Conservation (phyloP, 2,329 filamentous ascomycete genomes). For the Chrysosphaeria jannelii region DNA sequence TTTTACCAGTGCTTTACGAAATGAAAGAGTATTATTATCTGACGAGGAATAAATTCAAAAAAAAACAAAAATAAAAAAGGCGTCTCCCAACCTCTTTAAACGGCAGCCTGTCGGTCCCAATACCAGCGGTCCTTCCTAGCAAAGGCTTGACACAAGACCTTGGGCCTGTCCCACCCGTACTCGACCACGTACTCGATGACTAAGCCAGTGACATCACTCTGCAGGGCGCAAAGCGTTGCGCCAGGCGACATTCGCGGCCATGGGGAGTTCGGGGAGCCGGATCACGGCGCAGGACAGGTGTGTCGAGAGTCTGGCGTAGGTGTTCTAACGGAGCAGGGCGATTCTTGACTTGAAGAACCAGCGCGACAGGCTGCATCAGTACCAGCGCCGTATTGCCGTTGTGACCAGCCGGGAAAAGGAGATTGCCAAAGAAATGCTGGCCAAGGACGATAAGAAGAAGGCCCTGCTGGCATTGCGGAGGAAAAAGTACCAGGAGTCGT, state of each 20-base stretch:
- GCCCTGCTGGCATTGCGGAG: slow-evolving; percentile 69
- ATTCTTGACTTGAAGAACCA: slow-evolving; percentile 95
- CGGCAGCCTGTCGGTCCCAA: no score
- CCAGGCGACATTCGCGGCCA: slow-evolving; percentile 9
- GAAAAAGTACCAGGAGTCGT: slow-evolving; percentile 88
- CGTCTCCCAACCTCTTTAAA: no score
- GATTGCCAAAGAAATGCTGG: slow-evolving; percentile 58
- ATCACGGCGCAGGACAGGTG: slow-evolving; percentile 61
- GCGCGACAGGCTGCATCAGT: slow-evolving; percentile 88
- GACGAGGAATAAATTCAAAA: no score
- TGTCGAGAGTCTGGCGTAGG: slow-evolving; percentile 5
- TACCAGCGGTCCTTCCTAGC: no score
- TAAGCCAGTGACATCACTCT: no score
- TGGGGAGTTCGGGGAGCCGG: slow-evolving; percentile 25
- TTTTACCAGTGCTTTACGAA: no score
- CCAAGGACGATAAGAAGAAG: slow-evolving; percentile 45
- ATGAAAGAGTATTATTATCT: no score
- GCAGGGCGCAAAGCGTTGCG: no score
- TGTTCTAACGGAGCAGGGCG: slow-evolving; percentile 23
- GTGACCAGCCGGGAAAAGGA: slow-evolving; percentile 70
- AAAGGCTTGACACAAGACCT: no score
- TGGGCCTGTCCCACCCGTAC: no score
- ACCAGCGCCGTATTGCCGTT: slow-evolving; percentile 66
- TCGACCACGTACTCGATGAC: no score
- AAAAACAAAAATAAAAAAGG: no score